Conservation (phyloP, 352 stramenopile genomes). For the Albugo laibachii region DNA sequence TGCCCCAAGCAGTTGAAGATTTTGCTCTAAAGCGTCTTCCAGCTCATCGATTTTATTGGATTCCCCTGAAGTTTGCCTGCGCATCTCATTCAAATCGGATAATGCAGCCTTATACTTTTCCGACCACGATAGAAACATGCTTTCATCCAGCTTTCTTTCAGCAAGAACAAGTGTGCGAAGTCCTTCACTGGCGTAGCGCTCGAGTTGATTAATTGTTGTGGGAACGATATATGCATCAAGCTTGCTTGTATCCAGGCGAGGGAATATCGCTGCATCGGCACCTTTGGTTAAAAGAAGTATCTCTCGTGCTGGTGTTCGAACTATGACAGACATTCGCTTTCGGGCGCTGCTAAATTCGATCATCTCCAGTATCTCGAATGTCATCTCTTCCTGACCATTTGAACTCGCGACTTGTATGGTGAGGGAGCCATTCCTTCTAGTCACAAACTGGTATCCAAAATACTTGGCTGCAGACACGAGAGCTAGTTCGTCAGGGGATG, state of each 20-base stretch:
- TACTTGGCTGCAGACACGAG: conserved; percentile 62
- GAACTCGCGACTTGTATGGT: conserved; percentile 20
- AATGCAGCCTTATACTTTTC: conserved; percentile 51
- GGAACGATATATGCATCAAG: conserved; percentile 24
- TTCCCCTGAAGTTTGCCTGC: conserved; percentile 28
- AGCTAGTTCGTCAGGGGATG: conserved; percentile 61
- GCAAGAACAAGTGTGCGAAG: conserved; percentile 80
- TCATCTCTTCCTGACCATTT: conserved; percentile 12
- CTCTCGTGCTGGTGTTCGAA: conserved; percentile 49
- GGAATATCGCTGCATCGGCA: conserved; percentile 69
- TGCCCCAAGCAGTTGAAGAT: conserved; percentile 46
- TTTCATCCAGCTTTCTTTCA: conserved; percentile 45
- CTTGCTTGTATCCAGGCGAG: conserved; percentile 19
- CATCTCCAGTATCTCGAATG: conserved; percentile 85
- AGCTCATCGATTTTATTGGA: conserved; percentile 61
- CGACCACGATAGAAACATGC: conserved; percentile 52
- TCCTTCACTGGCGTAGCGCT: conserved; percentile 69
- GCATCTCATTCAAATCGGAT: conserved; percentile 47
- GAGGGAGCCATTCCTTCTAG: conserved; percentile 38
- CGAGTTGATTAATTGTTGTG: conserved; percentile 40
- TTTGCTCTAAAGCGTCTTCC: conserved; percentile 55
- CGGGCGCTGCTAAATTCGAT: conserved; percentile 97
- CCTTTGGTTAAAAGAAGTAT: conserved; percentile 68
- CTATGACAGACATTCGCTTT: conserved; percentile 98
- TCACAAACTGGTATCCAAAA: conserved; percentile 61